Conservation (phyloP, 257 asterid genomes). For the Solanum stenotomum region DNA sequence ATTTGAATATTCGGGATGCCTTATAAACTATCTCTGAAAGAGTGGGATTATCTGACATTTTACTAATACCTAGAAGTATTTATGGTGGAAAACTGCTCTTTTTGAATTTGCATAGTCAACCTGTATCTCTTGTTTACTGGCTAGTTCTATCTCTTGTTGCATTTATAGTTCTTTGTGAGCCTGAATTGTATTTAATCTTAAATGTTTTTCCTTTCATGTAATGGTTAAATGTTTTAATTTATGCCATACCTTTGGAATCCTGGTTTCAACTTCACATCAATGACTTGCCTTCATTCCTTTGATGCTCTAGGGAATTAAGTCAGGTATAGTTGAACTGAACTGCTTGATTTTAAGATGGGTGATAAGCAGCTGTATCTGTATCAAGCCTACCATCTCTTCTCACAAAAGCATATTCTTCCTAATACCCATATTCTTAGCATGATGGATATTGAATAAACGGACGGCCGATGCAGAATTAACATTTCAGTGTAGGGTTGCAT, state of each 20-base stretch:
- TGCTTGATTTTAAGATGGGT: neutral
- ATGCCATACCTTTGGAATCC: neutral
- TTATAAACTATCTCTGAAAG: neutral
- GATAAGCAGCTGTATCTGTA: neutral
- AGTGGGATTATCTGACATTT: neutral
- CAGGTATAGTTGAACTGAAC: neutral
- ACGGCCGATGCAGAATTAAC: neutral
- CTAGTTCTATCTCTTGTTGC: neutral
- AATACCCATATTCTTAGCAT: neutral
- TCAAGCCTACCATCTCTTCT: neutral
- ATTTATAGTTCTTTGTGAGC: neutral
- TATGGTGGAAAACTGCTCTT: neutral
- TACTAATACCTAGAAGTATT: neutral
- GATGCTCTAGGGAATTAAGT: neutral
- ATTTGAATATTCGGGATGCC: neutral
- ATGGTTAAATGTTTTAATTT: neutral
- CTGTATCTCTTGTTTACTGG: neutral
- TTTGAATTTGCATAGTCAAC: neutral
- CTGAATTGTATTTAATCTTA: neutral
- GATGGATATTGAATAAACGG: neutral
- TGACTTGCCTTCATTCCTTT: neutral
- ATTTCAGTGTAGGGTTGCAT: neutral
- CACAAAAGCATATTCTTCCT: neutral
- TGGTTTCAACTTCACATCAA: neutral
- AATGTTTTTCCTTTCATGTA: neutral